Base-by-base conservation (phyloP, 257 asterid species). In the Verbascum thapsus region DNA sequence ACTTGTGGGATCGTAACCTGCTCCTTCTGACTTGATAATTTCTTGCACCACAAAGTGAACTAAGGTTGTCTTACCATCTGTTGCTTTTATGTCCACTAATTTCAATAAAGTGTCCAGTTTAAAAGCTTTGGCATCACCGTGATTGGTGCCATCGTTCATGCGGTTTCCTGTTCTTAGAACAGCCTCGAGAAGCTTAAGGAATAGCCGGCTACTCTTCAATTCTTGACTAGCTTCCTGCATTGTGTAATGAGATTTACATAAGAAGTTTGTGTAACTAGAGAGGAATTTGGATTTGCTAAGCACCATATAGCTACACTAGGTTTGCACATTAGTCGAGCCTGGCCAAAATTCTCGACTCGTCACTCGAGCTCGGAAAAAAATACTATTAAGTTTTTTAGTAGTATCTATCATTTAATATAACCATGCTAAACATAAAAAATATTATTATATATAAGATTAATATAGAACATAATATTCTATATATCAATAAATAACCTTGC, bases 11-110 rank as follows among this genome's bases (percentile, higher is more conserved):
- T 79, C 71, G 26, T 80, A 55, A 53, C 37, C 63, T 40, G 69
- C 74, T 38, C 81, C 87, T 79, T 90, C 98, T 47, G 96, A 88
- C 73, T 90, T 66, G 76, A 82, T 82, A 17, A 90, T 86, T 72
- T 88, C 98, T 71, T 90, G 96, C 74, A 90, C 96, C 8, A 90
- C 98, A 65, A 90, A 88, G 67, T 90, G 98, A 56, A 90, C 94
- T 68, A 90, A 66, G 35, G 95, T 90, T 58, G 98, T 90, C 83
- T 88, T 90, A 41, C 98, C 98, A 40, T 90, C 96, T 15, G 88
- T 82, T 79, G 94, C 96, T 81, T 88, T 90, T 71, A 90, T 71
- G 59, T 88, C 98, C 11, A 74, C 96, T 65, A 90, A 70, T 73
- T 90, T 90, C 54, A 90, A 62, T 63, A 90, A 63, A 9, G 95